Evolutionary conservation across 106 monocot species (phyloP).

Genomic region (Apostasia shenzhenica): DNA sequence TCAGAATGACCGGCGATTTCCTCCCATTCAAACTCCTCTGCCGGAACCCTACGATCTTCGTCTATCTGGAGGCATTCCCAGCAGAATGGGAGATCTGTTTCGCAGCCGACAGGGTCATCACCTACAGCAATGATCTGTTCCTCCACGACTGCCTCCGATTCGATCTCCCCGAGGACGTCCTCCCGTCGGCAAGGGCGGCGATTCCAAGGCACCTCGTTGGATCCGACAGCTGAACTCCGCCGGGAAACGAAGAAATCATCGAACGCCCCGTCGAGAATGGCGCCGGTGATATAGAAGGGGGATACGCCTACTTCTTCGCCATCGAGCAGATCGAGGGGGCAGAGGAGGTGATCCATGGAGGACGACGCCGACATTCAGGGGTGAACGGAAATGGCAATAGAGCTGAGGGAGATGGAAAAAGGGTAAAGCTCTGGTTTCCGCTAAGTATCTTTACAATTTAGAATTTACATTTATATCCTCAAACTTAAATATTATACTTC

Average conservation of each 20-base stretch:
- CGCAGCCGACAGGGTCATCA: neutral
- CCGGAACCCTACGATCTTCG: constrained; percentile 26
- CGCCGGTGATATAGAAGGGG: neutral
- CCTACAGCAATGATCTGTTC: constrained; percentile 32
- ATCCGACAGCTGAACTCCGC: constrained; percentile 11
- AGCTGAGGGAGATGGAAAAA: too few relatives aligned
- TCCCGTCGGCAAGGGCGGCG: neutral
- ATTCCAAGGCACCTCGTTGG: constrained; percentile 23
- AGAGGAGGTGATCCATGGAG: neutral
- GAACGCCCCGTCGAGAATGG: constrained; percentile 7
- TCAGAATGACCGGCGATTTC: constrained; percentile 44
- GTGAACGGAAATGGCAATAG: too few relatives aligned
- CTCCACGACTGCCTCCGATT: constrained; percentile 36
- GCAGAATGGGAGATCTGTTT: constrained; percentile 16
- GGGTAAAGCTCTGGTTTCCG: too few relatives aligned
- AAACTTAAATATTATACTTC: too few relatives aligned
- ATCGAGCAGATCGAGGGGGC: constrained; percentile 1
- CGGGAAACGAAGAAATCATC: constrained; percentile 26
- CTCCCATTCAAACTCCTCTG: constrained; percentile 80
- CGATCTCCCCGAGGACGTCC: constrained; percentile 1
- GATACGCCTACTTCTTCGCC: neutral
- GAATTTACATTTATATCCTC: too few relatives aligned
- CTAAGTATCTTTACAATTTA: too few relatives aligned
- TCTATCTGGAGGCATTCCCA: constrained; percentile 50
- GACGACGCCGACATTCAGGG: neutral